Percentiles rank a stretch among this genome's conserved stretches.
phyloP scores from a whole-genome alignment of 2,329 filamentous ascomycete genomes.

The Eutypa lata region DNA sequence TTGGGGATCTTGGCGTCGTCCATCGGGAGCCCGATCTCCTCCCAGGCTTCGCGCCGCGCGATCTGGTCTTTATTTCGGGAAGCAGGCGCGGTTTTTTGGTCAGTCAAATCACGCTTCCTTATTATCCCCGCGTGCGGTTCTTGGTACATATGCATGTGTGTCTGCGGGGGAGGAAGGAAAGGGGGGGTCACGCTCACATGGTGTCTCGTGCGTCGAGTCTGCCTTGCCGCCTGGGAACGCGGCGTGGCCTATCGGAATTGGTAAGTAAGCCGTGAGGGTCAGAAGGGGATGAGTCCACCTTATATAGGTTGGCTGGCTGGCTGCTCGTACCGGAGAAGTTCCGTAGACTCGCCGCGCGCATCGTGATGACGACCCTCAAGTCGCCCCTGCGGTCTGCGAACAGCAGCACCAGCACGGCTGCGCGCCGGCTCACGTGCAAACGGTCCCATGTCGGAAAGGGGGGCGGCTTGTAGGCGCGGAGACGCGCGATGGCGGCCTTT shows the following conservation, averaged over 20 bases:
- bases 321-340: conserved; percentile 63
- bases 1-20: conserved; percentile 65
- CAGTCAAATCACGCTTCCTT: too few relatives aligned
- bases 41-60: conserved; percentile 82
- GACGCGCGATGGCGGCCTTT: conserved; percentile 57
- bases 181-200: conserved; percentile 42
- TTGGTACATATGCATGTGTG: too few relatives aligned
- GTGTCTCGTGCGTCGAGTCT: conserved; percentile 55
- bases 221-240: conserved; percentile 80
- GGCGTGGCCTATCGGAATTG: conserved; percentile 57
- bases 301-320: too few relatives aligned
- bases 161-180: not conserved
- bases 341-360: conserved; percentile 61
- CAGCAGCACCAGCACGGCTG: conserved; percentile 82
- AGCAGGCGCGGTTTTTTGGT: not conserved
- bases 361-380: conserved; percentile 67
- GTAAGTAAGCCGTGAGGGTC: conserved; percentile 4
- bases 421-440: conserved; percentile 64
- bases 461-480: conserved; percentile 59
- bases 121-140: not conserved
- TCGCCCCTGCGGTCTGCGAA: conserved; percentile 83
- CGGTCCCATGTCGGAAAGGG: conserved; percentile 60
- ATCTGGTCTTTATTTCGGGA: conserved; percentile 61
- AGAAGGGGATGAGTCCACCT: too few relatives aligned
- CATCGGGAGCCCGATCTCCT: conserved; percentile 87